phyloP scores from a whole-genome alignment of 805 yeast genomes.

The Ogataea angusta region DNA sequence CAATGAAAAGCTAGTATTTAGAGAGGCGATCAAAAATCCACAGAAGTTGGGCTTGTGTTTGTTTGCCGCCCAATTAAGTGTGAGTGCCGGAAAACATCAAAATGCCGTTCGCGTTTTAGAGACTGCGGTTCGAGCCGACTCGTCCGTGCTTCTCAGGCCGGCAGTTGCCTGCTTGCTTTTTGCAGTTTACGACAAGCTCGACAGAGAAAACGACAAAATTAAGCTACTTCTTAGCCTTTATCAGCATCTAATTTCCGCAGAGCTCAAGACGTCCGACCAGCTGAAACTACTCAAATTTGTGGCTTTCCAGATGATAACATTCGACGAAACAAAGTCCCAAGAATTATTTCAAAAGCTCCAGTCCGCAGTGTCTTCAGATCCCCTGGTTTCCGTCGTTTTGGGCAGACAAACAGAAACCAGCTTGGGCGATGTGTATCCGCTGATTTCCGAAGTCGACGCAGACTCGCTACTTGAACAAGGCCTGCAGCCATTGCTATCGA shows the following conservation, averaged over 20 bases:
- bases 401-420: conserved; percentile 8
- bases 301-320: conserved; percentile 37
- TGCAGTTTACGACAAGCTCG: conserved; percentile 46
- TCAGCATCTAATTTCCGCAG: conserved; percentile 18
- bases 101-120: conserved; percentile 38
- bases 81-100: conserved; percentile 30
- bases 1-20: conserved; percentile 34
- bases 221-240: conserved; percentile 33
- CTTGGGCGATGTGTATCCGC: conserved; percentile 23
- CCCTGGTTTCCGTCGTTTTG: conserved; percentile 23
- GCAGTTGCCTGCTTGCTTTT: conserved; percentile 49
- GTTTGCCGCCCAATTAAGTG: conserved; percentile 35
- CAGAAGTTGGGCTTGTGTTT: conserved; percentile 32
- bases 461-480: conserved; percentile 30
- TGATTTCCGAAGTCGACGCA: conserved; percentile 32
- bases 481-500: conserved; percentile 23
- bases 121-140: conserved; percentile 18
- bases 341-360: conserved; percentile 27
- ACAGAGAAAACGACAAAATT: conserved; percentile 34
- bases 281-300: conserved; percentile 32
- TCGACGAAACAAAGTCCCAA: conserved; percentile 32
- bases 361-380: conserved; percentile 15
- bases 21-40: conserved; percentile 30
- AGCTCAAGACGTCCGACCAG: conserved; percentile 15
- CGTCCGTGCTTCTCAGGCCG: conserved; percentile 32